Conservation (phyloP, 2,329 filamentous ascomycete species). For the Fusarium circinatum region DNA sequence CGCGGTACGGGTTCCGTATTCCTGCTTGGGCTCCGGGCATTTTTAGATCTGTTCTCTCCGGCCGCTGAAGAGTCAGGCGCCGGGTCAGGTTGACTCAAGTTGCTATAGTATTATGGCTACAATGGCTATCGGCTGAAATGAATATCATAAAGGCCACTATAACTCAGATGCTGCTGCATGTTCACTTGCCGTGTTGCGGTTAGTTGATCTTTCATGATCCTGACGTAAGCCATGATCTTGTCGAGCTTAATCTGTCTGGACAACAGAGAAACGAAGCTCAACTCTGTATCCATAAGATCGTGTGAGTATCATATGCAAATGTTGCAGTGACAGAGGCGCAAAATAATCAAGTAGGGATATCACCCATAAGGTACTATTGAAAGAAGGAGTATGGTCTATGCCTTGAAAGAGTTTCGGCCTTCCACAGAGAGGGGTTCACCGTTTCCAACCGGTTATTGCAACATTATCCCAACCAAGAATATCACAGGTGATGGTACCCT, state of each 20-base stretch:
- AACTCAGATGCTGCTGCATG: not conserved
- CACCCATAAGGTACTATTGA: no score
- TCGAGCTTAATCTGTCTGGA: no score
- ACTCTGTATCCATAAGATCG: not conserved
- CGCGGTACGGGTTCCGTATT: not conserved
- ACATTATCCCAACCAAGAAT: not conserved
- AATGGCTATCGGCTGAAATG: not conserved
- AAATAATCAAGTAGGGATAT: no score
- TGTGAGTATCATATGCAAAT: no score
- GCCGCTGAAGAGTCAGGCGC: not conserved
- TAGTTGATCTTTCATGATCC: not conserved
- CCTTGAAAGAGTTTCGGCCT: not conserved
- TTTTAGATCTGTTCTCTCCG: not conserved
- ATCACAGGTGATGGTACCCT: conserved; percentile 2
- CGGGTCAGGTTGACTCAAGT: not conserved
- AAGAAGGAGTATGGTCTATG: not conserved
- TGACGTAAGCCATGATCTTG: no score
- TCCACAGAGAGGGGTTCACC: not conserved
- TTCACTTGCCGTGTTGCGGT: not conserved
- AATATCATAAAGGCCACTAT: not conserved
- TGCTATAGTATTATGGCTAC: not conserved
- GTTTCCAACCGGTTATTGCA: not conserved
- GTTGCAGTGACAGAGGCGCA: fast-evolving
- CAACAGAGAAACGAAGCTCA: not conserved
- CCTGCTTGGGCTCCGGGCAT: not conserved